A percentile compares a stretch with the other conserved stretches of the same genome.
Conservation (phyloP, 306 rosid genomes). For the Lagenaria siceraria region DNA sequence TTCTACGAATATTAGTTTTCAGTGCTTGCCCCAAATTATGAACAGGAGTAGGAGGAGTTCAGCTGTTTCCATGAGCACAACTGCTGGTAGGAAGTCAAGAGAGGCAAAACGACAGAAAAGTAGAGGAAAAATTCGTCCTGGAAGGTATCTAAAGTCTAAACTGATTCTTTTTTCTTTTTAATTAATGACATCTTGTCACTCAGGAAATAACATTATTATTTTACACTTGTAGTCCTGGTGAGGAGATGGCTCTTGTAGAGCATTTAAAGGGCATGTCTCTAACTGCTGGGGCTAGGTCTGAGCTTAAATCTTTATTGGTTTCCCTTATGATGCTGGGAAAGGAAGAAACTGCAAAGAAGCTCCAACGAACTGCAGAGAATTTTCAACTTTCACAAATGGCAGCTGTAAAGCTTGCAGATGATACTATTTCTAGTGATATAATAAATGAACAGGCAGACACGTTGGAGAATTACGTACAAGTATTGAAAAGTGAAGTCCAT, state of each 20-base stretch:
- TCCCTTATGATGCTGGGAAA: conserved; percentile 75
- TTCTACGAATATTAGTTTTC: not conserved
- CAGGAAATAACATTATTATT: conserved; percentile 9
- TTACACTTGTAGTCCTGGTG: conserved; percentile 57
- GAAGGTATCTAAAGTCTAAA: conserved; percentile 44
- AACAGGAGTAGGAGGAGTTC: conserved; percentile 65
- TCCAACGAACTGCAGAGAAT: conserved; percentile 66
- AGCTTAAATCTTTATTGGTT: conserved; percentile 65
- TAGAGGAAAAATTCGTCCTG: conserved; percentile 93
- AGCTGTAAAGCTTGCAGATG: conserved; percentile 68
- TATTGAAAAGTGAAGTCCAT: conserved; percentile 37
- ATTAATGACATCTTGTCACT: not conserved
- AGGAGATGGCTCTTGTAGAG: conserved; percentile 82
- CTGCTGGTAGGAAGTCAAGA: conserved; percentile 72
- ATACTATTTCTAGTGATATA: conserved; percentile 40
- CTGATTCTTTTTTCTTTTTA: not conserved
- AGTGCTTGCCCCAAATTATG: conserved; percentile 10
- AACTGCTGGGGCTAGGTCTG: conserved; percentile 45
- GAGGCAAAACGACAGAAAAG: conserved; percentile 76
- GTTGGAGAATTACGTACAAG: conserved; percentile 50
- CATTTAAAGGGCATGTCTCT: conserved; percentile 79
- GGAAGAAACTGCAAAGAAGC: conserved; percentile 65
- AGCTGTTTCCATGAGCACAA: conserved; percentile 44
- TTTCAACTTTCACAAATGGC: conserved; percentile 80
- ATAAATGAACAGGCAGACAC: conserved; percentile 63